Evolutionary conservation across 2,329 filamentous ascomycete species (phyloP).

Genomic region (Talaromyces piceae): DNA sequence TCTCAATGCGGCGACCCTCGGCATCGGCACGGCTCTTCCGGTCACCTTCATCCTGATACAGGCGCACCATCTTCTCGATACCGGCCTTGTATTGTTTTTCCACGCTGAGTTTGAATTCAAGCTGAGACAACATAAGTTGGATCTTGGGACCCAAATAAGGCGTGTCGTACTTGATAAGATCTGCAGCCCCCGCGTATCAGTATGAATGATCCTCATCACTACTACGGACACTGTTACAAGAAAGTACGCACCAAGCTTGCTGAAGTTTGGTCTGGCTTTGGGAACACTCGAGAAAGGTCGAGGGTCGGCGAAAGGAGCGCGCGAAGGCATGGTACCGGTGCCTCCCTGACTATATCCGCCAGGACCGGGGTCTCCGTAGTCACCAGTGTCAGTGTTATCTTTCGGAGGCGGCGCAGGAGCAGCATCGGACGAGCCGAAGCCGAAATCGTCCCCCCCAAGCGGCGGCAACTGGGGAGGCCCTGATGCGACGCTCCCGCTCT

Average conservation of each 20-base stretch:
- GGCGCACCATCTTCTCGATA: constrained; percentile 97
- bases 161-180: constrained; percentile 97
- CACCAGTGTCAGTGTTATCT: constrained; percentile 55
- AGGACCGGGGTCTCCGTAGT: constrained; percentile 53
- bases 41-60: constrained; percentile 96
- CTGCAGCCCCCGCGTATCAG: constrained; percentile 41
- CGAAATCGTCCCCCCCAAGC: constrained; percentile 33
- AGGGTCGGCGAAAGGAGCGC: constrained; percentile 69
- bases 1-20: constrained; percentile 81
- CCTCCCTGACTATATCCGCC: constrained; percentile 53
- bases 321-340: constrained; percentile 69
- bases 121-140: constrained; percentile 96
- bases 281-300: constrained; percentile 61
- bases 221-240: neutral
- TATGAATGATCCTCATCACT: too few species aligned
- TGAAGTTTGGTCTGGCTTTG: constrained; percentile 80
- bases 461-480: constrained; percentile 15
- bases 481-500: constrained; percentile 42
- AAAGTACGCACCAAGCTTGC: constrained; percentile 71
- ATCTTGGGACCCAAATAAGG: constrained; percentile 92
- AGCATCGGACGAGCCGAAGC: constrained; percentile 33
- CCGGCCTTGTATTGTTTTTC: constrained; percentile 99
- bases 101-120: constrained; percentile 97
- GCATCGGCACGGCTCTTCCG: constrained; percentile 92
- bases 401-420: constrained; percentile 66